Base-by-base conservation (phyloP, 148 eudicot genomes). In the Silene latifolia region DNA sequence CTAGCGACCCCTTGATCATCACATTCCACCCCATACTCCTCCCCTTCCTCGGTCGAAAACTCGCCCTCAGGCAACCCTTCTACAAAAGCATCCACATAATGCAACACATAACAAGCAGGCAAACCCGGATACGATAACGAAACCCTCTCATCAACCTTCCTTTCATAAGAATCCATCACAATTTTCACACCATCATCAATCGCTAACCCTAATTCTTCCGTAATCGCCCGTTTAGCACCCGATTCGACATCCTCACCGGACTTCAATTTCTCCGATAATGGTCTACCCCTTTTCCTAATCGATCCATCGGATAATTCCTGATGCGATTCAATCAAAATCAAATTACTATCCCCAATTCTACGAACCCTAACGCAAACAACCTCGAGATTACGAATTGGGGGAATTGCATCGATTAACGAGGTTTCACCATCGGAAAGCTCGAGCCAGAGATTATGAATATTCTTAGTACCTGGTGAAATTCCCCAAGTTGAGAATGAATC, bases 61-160 rank as follows among this genome's bases (percentile, higher is more conserved):
- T 92, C 98, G 7, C 65, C 91, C 25, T 88, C 91, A 0, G 96
- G 97, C 88, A 95, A 86, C 5, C 97, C 97, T 5, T 86, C 87
- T 67, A 95, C 98, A 79, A 77, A 59, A 0, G 88, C 99, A 62
- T 92, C 92, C 42, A 95, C 91, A 12, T 83, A 80, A 79, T 95
- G 99, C 88, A 95, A 72, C 73, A 90, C 88, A 79, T 95, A 95
- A 75, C 92, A 79, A 68, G 92, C 99, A 2, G 97, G 97, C 77
- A 95, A 87, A 3, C 99, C 99, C 4, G 97, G 99, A 73, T 95
- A 95, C 20, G 99, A 95, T 3, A 81, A 74, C 62, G 99, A 95
- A 53, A 71, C 86, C 83, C 92, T 81, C 80, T 95, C 96, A 71
- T 95, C 99, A 65, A 89, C 91, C 56, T 82, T 95, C 87, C 78